A percentile compares a stretch with the other conserved stretches of the same genome.
Conservation (phyloP, 805 yeast species). For the Candida dendrica region DNA sequence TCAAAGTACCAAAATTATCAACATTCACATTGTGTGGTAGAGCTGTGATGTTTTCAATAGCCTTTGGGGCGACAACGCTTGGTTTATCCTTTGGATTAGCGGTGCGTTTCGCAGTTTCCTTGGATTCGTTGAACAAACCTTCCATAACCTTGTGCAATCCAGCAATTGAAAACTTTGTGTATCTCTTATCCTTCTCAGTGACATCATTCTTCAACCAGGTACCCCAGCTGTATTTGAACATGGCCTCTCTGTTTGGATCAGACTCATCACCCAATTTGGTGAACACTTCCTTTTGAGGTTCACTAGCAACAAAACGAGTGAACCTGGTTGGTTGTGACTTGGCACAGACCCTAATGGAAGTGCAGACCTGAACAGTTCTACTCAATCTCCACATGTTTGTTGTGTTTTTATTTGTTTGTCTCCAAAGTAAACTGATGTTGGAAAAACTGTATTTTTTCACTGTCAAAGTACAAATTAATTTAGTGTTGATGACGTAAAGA, state of each 20-base stretch:
- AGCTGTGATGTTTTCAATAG: slow-evolving; percentile 30
- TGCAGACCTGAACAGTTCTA: not conserved
- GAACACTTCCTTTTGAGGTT: slow-evolving; percentile 26
- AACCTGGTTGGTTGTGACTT: not conserved
- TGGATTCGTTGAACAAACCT: slow-evolving; percentile 33
- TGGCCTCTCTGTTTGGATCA: slow-evolving; percentile 62
- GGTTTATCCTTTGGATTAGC: slow-evolving; percentile 17
- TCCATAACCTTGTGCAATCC: slow-evolving; percentile 57
- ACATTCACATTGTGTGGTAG: slow-evolving; percentile 42
- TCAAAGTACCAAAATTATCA: slow-evolving; percentile 35
- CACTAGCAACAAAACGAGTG: slow-evolving; percentile 22
- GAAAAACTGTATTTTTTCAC: too few relatives aligned
- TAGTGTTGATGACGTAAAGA: too few relatives aligned
- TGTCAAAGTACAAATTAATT: too few relatives aligned
- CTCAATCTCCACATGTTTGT: not conserved
- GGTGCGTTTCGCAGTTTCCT: slow-evolving; percentile 23
- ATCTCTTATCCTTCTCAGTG: slow-evolving; percentile 65
- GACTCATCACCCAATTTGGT: slow-evolving; percentile 53
- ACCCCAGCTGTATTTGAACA: slow-evolving; percentile 92
- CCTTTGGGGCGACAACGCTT: slow-evolving; percentile 25
- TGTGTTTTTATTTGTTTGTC: not conserved
- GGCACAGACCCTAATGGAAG: not conserved
- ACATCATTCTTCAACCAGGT: slow-evolving; percentile 83
- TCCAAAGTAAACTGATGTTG: not conserved
- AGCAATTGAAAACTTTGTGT: slow-evolving; percentile 72